phyloP scores from a whole-genome alignment of 148 eudicot genomes.

The Pharnaceum exiguum region DNA sequence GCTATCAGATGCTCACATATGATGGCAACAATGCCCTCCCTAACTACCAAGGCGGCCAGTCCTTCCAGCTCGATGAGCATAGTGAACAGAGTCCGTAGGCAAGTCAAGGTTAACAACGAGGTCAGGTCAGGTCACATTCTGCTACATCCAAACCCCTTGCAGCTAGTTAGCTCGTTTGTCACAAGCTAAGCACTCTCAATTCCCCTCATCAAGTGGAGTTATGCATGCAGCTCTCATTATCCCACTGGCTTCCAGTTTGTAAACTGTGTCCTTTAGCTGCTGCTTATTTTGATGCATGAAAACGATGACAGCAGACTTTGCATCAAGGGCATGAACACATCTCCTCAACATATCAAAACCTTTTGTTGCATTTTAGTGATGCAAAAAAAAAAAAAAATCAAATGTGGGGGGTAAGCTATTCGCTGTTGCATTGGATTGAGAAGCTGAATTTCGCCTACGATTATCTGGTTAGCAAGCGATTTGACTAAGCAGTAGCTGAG shows the following conservation, averaged over 20 bases:
- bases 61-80: slow-evolving; percentile 95
- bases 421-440: slow-evolving; percentile 37
- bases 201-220: slow-evolving; percentile 76
- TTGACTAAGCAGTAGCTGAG: no score
- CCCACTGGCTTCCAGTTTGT: slow-evolving; percentile 85
- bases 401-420: slow-evolving; percentile 75
- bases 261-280: slow-evolving; percentile 80
- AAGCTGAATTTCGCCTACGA: no score
- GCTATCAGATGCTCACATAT: slow-evolving; percentile 92
- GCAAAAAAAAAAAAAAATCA: slow-evolving; percentile 74
- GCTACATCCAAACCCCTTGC: slow-evolving; percentile 90
- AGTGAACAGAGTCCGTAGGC: slow-evolving; percentile 84
- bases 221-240: slow-evolving; percentile 65
- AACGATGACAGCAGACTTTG: slow-evolving; percentile 69
- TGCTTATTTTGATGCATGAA: slow-evolving; percentile 86
- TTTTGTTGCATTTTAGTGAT: slow-evolving; percentile 69
- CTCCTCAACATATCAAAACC: slow-evolving; percentile 73
- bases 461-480: no score
- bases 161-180: slow-evolving; percentile 88
- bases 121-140: slow-evolving; percentile 96
- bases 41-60: slow-evolving; percentile 92
- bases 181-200: slow-evolving; percentile 64
- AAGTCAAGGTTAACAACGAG: slow-evolving; percentile 84
- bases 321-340: slow-evolving; percentile 83
- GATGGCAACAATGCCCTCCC: slow-evolving; percentile 73